Evolutionary conservation across 2,329 filamentous ascomycete species (phyloP).

Genomic region (Diplodia seriata): DNA sequence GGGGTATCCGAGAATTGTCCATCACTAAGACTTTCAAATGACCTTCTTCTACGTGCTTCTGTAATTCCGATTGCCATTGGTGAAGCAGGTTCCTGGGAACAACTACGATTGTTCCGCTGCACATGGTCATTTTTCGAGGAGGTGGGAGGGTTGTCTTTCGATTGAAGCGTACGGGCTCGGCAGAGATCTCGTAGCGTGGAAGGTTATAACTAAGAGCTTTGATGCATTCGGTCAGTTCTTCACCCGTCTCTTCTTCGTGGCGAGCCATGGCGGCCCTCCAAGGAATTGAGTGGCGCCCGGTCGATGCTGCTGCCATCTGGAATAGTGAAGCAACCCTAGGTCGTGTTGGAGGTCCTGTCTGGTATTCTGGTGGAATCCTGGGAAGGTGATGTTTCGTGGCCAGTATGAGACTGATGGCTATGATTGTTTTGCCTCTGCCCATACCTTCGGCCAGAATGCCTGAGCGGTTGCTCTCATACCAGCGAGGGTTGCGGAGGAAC

Average conservation of each 20-base stretch:
- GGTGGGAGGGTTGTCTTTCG: slow-evolving; percentile 50
- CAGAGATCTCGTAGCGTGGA: slow-evolving; percentile 51
- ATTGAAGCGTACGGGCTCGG: slow-evolving; percentile 49
- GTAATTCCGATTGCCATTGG: slow-evolving; percentile 84
- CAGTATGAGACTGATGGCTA: slow-evolving; percentile 74
- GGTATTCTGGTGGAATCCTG: slow-evolving; percentile 68
- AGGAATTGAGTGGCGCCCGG: slow-evolving; percentile 71
- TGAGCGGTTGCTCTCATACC: slow-evolving; percentile 76
- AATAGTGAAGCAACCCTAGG: slow-evolving; percentile 66
- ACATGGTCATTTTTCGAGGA: slow-evolving; percentile 66
- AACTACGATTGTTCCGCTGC: slow-evolving; percentile 75
- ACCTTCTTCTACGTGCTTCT: slow-evolving; percentile 70
- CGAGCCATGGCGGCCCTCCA: slow-evolving; percentile 72
- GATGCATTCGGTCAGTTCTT: slow-evolving; percentile 48
- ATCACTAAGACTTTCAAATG: slow-evolving; percentile 71
- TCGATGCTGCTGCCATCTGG: slow-evolving; percentile 76
- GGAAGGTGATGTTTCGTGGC: slow-evolving; percentile 75
- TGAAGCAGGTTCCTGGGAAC: slow-evolving; percentile 82
- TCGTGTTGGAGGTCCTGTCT: slow-evolving; percentile 53
- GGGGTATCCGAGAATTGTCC: slow-evolving; percentile 55
- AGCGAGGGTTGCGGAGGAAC: slow-evolving; percentile 69
- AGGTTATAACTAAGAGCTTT: slow-evolving; percentile 44
- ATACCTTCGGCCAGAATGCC: slow-evolving; percentile 84
- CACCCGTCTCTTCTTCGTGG: slow-evolving; percentile 55
- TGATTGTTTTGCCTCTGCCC: slow-evolving; percentile 83